Base-by-base conservation (phyloP, 1,139 yeast species). In the Sugiyamaella pinicola region DNA sequence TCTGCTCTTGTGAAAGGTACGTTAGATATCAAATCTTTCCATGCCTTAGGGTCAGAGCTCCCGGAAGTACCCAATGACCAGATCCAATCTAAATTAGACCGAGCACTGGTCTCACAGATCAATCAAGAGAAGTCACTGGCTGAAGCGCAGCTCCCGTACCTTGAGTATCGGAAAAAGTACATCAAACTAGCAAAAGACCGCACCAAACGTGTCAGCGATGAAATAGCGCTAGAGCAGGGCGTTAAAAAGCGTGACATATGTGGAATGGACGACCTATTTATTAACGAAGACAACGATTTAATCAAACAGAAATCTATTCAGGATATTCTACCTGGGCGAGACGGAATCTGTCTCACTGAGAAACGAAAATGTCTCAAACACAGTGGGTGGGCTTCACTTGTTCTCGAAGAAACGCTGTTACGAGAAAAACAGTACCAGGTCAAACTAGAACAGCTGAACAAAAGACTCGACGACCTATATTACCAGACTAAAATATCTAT, bases 331-430 rank as follows among this genome's bases (percentile, higher is more conserved):
- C 56, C 54, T 9, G 63, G 59, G 18, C 58, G 61, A 18, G 65
- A 58, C 8, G 63, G 58, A 28, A 54, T 82, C 2, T 87, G 95
- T 64, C 63, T 81, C 13, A 69, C 72, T n/a, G 93, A 86, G 50
- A 80, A 80, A 58, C 76, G 83, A 49, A 84, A 84, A 61, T 87
- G 96, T 65, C 67, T 68, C 4, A 77, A 81, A 47, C 95, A 87
- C 63, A 74, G 75, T 46, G 84, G 85, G 0, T 87, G 95, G 95
- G 76, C 75, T 66, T 72, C 72, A 45, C 76, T 87, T 50, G 63
- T 76, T 13, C 66, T 70, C 22, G 87, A 83, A 49, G 71, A 69
- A 26, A 61, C 71, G 13, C 69, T 68, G 13, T 50, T 69, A 55
- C 76, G 76, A 51, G 61, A 77, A 12, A 64, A 69, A 17, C 74